Evolutionary conservation across 441 rosid species (phyloP).

Genomic region (Euphorbia celastroides): DNA sequence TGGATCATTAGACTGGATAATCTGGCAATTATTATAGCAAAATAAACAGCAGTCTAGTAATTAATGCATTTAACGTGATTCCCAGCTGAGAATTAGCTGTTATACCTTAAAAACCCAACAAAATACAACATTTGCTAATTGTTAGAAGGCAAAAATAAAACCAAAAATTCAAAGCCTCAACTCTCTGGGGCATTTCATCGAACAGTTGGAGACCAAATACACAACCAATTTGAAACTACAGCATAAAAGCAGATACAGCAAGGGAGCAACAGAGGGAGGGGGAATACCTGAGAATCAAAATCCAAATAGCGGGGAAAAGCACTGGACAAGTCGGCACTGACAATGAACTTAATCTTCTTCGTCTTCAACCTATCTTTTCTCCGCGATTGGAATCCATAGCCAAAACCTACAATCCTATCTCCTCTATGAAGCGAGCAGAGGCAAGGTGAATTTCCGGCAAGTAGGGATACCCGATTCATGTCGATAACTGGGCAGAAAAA

Average conservation of each 20-base stretch:
- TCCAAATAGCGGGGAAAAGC: constrained; percentile 50
- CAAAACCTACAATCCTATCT: constrained; percentile 22
- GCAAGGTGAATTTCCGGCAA: constrained; percentile 35
- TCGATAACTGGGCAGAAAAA: constrained; percentile 43
- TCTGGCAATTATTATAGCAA: constrained; percentile 32
- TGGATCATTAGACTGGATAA: constrained; percentile 46
- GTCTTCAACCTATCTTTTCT: constrained; percentile 31
- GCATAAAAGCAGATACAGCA: not conserved
- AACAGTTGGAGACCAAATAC: constrained; percentile 7
- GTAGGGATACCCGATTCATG: constrained; percentile 48
- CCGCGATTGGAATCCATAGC: constrained; percentile 31
- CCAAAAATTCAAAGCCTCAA: not conserved
- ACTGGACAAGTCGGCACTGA: constrained; percentile 54
- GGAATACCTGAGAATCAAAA: constrained; percentile 55
- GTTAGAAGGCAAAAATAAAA: not conserved
- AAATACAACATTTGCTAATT: not conserved
- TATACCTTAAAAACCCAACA: too few relatives aligned
- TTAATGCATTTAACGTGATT: constrained; percentile 18
- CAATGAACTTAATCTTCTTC: constrained; percentile 41
- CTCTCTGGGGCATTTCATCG: constrained; percentile 22
- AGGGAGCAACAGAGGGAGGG: not conserved
- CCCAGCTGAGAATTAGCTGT: not conserved
- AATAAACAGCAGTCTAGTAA: constrained; percentile 28
- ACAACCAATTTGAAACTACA: not conserved
- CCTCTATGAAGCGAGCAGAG: constrained; percentile 21